Conservation (phyloP, 2,329 filamentous ascomycete species). For the Penicillium frequentans region DNA sequence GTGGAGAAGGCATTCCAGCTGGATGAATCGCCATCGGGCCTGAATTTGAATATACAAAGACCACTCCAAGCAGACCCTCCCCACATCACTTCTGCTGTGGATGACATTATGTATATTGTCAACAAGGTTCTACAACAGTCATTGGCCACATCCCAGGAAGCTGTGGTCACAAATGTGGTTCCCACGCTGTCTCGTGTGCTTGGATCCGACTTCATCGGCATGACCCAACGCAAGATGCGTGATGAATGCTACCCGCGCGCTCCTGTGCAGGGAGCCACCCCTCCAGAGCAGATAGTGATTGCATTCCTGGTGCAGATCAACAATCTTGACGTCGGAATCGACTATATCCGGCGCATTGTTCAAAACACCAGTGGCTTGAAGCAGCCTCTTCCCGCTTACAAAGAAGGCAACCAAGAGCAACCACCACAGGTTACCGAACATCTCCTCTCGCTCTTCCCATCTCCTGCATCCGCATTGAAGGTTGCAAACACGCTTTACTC, state of each 20-base stretch:
- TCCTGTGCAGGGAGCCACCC: slow-evolving; percentile 73
- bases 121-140: slow-evolving; percentile 87
- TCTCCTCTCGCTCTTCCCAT: slow-evolving; percentile 72
- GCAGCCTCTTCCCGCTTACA: slow-evolving; percentile 14
- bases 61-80: slow-evolving; percentile 76
- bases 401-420: slow-evolving; percentile 10
- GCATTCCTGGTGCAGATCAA: slow-evolving; percentile 92
- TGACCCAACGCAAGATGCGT: slow-evolving; percentile 97
- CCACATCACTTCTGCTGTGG: slow-evolving; percentile 91
- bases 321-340: slow-evolving; percentile 87
- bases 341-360: slow-evolving; percentile 88
- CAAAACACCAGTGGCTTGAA: slow-evolving; percentile 58
- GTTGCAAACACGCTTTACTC: slow-evolving; percentile 68
- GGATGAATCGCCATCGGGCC: slow-evolving; percentile 78
- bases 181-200: slow-evolving; percentile 78
- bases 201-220: slow-evolving; percentile 86
- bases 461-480: slow-evolving; percentile 70
- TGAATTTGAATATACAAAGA: slow-evolving; percentile 73
- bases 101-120: slow-evolving; percentile 99
- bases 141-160: slow-evolving; percentile 78
- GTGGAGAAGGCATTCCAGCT: slow-evolving; percentile 98
- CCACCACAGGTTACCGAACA: slow-evolving; percentile 27
- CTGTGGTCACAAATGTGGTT: slow-evolving; percentile 74
- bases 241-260: slow-evolving; percentile 90
- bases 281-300: slow-evolving; percentile 84